Evolutionary conservation across 192 early-diverging fungal species (phyloP), one percentile per base, ranked within the genome.

Genomic region (Linnemannia zychae): DNA sequence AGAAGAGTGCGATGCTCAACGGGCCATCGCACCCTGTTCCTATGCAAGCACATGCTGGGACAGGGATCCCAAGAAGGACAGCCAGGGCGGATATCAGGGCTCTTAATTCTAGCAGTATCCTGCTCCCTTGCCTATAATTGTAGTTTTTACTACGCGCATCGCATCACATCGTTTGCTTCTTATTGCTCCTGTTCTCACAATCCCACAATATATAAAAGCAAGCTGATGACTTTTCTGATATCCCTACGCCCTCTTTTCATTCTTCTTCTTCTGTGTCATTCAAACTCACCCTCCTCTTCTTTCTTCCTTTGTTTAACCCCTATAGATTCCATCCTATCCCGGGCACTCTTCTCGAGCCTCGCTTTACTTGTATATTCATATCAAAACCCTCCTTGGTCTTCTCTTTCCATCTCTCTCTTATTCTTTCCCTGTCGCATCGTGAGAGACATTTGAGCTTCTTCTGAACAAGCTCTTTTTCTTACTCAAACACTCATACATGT

Each of bases 251-350:
- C 40, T 44, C 17, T 46, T 40, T 46, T 34, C 40, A 22, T 60
- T 34, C 7, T 60, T 37, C 3, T 17, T 74, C 72, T 60, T 20
- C 18, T 34, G 52, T 44, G 38, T 18, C 34, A 38, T 37, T 60
- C 72, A 13, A n/a, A 50, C 71, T 72, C 47, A 50, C 47, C 33
- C 24, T 33, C 31, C 44, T 48, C 33, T 33, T 52, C 50, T 33
- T 33, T 4, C n/a, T n/a, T n/a, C n/a, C n/a, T n/a, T 13, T 33
- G n/a, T 50, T 60, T 17, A 28, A 38, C 38, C 38, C 37, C 72
- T 44, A 28, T 24, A 53, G n/a, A 74, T 57, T 60, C 57, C 50
- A 74, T 74, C 57, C 50, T 49, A 49, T 36, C 50, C 72, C n/a
- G 38, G 52, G 5, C 57, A 38, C 52, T 60, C 72, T 34, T 38